Evolutionary conservation across 139 green algal genomes (phyloP), one percentile per base, ranked within the genome.

Genomic region (Tetraselmis striata): DNA sequence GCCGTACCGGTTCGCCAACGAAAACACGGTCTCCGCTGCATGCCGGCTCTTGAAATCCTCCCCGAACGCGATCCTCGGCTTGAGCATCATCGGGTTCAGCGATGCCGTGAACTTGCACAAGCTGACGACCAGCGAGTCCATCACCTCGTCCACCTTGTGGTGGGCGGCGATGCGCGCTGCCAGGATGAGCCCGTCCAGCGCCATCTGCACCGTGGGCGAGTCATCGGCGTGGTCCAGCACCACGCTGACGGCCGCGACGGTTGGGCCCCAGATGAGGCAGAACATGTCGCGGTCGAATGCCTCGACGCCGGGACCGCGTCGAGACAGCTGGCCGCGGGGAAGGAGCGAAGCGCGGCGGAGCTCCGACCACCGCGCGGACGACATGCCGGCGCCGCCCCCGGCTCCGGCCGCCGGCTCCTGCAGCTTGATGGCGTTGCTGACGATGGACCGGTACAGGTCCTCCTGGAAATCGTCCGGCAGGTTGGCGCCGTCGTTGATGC

Each of bases 241-340:
- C 2, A 97, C 93, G 0, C 89, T 92, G 76, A 98, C 94, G 23
- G 96, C 95, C 0, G 94, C 92, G 59, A 98, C 91, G 0, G 95
- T 92, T 2, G 95, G 96, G 24, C 91, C 91, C 93, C 95, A 98
- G 59, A 98, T 87, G 28, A 97, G 86, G 0, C 77, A 86, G 88
- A 98, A 98, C 93, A 99, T 97, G 77, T 97, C 92, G 1, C 87
- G 87, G 87, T 98, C 95, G 79, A 95, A 27, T 11, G 30, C 29
- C 31, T n/a, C n/a, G n/a, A n/a, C n/a, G n/a, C n/a, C n/a, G n/a
- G n/a, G n/a, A n/a, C n/a, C n/a, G n/a, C n/a, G n/a, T n/a, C n/a
- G n/a, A 29, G 85, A 26, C 82, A 89, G 85, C 27, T 30, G 29
- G 23, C 88, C 84, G 23, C 90, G 85, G 0, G 90, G 77, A 0